Conservation (phyloP, 148 eudicot species). For the Arctostaphylos glauca region DNA sequence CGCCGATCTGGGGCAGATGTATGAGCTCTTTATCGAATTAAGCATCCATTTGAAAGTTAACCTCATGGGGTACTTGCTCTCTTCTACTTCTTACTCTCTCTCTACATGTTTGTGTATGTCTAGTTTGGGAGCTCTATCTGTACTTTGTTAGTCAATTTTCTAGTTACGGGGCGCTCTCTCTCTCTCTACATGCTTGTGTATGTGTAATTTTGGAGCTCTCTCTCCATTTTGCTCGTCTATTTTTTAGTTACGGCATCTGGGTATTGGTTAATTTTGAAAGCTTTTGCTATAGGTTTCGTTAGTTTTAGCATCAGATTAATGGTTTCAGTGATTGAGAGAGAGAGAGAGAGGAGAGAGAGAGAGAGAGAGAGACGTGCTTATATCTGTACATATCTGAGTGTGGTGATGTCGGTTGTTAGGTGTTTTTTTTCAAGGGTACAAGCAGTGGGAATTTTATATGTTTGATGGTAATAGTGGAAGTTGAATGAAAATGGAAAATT, state of each 20-base stretch:
- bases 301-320: not conserved
- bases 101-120: not conserved
- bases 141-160: not conserved
- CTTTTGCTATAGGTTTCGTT: not conserved
- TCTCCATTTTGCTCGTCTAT: not conserved
- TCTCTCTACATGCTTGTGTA: not conserved
- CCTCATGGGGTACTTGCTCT: conserved; percentile 50
- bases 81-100: conserved; percentile 7
- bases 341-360: not conserved
- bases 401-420: not conserved
- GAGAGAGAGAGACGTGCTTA: not conserved
- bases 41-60: conserved; percentile 66
- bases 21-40: conserved; percentile 66
- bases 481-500: not conserved
- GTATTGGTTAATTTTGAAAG: not conserved
- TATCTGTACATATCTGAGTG: not conserved
- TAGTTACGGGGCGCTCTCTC: conserved; percentile 38
- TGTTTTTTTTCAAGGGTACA: not conserved
- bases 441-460: not conserved
- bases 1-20: conserved; percentile 78
- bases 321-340: not conserved
- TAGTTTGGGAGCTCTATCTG: not conserved
- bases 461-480: not conserved
- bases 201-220: not conserved
- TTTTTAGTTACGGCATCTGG: not conserved